A percentile compares a stretch with the other conserved stretches of the same genome.
Conservation (phyloP, 106 monocot species). For the Dendrobium catenatum region DNA sequence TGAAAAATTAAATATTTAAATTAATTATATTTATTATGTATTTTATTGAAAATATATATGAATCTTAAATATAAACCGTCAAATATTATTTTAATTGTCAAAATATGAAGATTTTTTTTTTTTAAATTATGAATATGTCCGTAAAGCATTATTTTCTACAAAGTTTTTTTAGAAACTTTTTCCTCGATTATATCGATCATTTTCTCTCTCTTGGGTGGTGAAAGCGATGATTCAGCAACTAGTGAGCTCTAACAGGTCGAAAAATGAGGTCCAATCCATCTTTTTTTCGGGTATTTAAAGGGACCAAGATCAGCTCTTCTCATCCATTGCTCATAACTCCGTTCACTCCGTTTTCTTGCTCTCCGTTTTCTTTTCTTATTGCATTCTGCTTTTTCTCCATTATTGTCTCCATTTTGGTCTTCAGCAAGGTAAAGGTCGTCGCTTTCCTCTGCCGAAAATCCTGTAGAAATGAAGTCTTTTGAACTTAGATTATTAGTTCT, state of each 20-base stretch:
- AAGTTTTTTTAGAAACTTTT: not conserved
- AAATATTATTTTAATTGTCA: too few species aligned
- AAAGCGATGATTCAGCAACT: not conserved
- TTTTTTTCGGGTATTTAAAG: constrained; percentile 7
- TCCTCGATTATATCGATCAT: not conserved
- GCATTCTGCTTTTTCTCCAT: not conserved
- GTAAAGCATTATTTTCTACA: too few species aligned
- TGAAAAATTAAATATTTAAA: too few species aligned
- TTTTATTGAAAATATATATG: too few species aligned
- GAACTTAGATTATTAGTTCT: not conserved
- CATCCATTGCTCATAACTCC: constrained; percentile 7
- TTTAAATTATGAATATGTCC: too few species aligned
- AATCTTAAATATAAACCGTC: too few species aligned
- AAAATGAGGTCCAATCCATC: not conserved
- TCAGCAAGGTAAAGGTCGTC: constrained; percentile 4
- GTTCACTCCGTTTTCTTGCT: constrained; percentile 11
- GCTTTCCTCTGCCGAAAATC: not conserved
- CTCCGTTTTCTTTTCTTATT: not conserved
- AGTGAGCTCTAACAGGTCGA: not conserved
- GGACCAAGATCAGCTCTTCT: not conserved
- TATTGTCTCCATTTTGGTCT: not conserved
- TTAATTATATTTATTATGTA: too few species aligned
- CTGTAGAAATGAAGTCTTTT: not conserved
- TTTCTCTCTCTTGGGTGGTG: not conserved
- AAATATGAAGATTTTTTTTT: too few species aligned